Conservation (phyloP, 257 asterid genomes). For the Petunia secreta region DNA sequence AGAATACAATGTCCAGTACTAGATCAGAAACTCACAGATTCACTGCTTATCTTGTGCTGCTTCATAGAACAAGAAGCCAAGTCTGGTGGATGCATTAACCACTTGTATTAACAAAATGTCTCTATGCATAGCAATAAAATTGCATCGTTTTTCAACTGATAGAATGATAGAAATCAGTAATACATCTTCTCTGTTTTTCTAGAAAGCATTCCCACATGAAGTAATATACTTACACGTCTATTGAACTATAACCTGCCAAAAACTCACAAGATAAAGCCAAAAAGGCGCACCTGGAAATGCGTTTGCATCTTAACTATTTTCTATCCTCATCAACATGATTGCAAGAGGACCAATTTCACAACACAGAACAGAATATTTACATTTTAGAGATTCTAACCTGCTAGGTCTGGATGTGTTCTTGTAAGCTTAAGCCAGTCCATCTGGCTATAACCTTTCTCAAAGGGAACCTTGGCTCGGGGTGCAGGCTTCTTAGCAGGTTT, state of each 20-base stretch:
- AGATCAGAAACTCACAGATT: neutral
- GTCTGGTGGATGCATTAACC: neutral
- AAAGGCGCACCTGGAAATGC: neutral
- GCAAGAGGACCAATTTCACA: slow-evolving; percentile 4
- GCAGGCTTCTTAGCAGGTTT: slow-evolving; percentile 47
- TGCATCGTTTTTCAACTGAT: neutral
- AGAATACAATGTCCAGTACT: neutral
- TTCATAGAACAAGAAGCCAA: neutral
- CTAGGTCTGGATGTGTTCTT: slow-evolving; percentile 77
- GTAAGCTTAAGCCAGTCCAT: slow-evolving; percentile 88
- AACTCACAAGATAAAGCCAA: neutral
- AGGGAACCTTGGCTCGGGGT: slow-evolving; percentile 70
- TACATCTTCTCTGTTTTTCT: neutral
- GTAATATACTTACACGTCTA: slow-evolving; percentile 1
- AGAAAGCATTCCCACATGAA: neutral
- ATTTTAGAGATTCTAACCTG: slow-evolving; percentile 51
- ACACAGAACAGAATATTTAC: slow-evolving; percentile 18
- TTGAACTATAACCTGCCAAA: neutral
- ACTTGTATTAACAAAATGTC: neutral
- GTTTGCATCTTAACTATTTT: neutral
- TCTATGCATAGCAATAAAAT: slow-evolving; percentile 15
- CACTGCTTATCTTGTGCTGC: neutral
- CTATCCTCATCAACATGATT: neutral
- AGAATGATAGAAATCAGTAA: neutral
- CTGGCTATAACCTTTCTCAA: slow-evolving; percentile 78